Base-by-base conservation (phyloP, 208 protist species). In the Wallacemonas rigidus region DNA sequence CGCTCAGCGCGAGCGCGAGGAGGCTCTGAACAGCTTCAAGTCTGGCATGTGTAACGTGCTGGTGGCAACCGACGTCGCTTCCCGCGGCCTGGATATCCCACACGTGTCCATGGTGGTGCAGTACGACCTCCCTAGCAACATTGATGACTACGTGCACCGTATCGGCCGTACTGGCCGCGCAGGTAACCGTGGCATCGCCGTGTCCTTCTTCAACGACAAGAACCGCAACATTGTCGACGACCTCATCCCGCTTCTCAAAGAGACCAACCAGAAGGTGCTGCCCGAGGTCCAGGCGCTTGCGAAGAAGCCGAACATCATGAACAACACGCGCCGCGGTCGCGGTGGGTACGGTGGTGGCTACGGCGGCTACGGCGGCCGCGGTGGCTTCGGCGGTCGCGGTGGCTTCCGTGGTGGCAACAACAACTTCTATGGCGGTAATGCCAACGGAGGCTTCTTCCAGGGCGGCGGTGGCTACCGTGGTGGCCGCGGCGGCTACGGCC, bases 141-240 rank as follows among this genome's bases (percentile, higher is more conserved):
- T 99, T 74, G 98, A 99, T 67, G 98, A 99, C 79, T 99, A 99
- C 86, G 97, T 99, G 8, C 99, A 99, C 87, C 91, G 99, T 68
- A 99, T 99, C 78, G 99, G 99, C 72, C 94, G 99, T 86, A 99
- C 99, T 45, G 99, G 99, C 26, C 91, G 99, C 61, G 98, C 97
- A 35, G 98, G 98, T 56, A 99, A 99, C 74, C 76, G 72, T 8
- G 98, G 99, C 61, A 71, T 93, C 26, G 97, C 99, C n/a, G 96
- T 98, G 17, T 87, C 98, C 44, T 98, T 99, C 83, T 97, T 99
- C 74, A 97, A 97, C 71, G 92, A 97, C 35, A 97, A 97, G 84
- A 97, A 97, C 79, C 85, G 83, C 77, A 97, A 97, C 78, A 77
- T 97, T 71, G 92, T 95, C 54, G 87, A 97, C 71, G 90, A 93